These are phyloP conservation scores for Aspergillus quadricinctus DNA, from an alignment of 2,329 filamentous ascomycete genomes.

Conservation along the genomic window DNA sequence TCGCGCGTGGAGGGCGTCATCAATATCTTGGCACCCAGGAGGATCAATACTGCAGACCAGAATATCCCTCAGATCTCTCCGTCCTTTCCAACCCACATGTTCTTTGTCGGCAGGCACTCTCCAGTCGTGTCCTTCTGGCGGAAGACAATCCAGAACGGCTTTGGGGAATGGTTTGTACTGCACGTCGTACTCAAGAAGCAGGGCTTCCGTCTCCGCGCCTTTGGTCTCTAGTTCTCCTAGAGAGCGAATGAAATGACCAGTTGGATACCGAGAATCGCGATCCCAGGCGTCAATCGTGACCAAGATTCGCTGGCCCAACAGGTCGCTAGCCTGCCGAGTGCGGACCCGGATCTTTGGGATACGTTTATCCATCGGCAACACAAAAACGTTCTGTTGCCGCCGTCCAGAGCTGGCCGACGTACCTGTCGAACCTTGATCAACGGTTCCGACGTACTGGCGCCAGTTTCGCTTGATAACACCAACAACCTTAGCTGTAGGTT, in stretches of 20 bases:
- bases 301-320: conserved; percentile 85
- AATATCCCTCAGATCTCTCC: conserved; percentile 77
- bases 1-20: conserved; percentile 88
- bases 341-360: conserved; percentile 93
- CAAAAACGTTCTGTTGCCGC: conserved; percentile 86
- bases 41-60: conserved; percentile 97
- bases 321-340: conserved; percentile 81
- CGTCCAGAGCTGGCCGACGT: conserved; percentile 69
- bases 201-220: conserved; percentile 92
- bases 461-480: conserved; percentile 94
- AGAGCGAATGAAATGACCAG: conserved; percentile 89
- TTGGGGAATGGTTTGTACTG: conserved; percentile 97
- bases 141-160: conserved; percentile 88
- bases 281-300: conserved; percentile 97
- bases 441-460: conserved; percentile 95
- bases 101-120: conserved; percentile 74
- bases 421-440: conserved; percentile 80
- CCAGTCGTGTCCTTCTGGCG: conserved; percentile 89
- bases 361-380: conserved; percentile 96
- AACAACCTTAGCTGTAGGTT: conserved; percentile 88
- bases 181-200: conserved; percentile 92
- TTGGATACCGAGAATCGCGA: conserved; percentile 83
- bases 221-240: conserved; percentile 93
- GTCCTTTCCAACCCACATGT: conserved; percentile 80
- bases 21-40: conserved; percentile 93